These are phyloP conservation scores for Fusarium sp. DNA, from an alignment of 2,329 filamentous ascomycete species.

Conservation along the genomic window DNA sequence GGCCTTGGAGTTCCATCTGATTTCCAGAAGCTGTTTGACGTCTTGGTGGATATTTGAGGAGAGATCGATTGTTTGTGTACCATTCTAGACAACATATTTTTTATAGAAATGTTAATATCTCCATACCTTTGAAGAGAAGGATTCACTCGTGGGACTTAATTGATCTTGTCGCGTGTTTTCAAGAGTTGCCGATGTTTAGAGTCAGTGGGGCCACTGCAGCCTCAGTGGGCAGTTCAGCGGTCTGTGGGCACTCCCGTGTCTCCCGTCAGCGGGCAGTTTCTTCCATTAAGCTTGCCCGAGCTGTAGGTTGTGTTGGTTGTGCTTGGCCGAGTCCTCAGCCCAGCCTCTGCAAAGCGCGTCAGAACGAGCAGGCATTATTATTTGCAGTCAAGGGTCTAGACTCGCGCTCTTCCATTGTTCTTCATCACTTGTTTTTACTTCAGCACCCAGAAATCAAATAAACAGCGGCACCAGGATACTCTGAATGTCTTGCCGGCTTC, in stretches of 20 bases:
- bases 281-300: conserved; percentile 3
- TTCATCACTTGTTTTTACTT: neutral
- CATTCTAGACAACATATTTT: neutral
- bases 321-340: conserved; percentile 18
- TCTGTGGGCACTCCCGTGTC: conserved; percentile 13
- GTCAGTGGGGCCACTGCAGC: conserved; percentile 8
- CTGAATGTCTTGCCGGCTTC: neutral
- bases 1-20: conserved; percentile 63
- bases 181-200: too few relatives aligned
- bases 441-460: neutral
- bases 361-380: conserved; percentile 29
- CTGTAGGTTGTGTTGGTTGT: too few relatives aligned
- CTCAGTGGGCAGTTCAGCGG: conserved; percentile 30
- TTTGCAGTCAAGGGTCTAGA: conserved; percentile 2
- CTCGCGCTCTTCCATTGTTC: conserved; percentile 23
- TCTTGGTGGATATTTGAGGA: conserved; percentile 47
- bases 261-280: neutral
- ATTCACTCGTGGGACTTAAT: too few relatives aligned
- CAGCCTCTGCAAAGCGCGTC: conserved; percentile 38
- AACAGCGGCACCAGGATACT: neutral
- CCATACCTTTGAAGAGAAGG: too few relatives aligned
- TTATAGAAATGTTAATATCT: neutral
- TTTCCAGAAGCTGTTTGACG: conserved; percentile 56
- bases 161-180: too few relatives aligned
- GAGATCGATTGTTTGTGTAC: neutral